Percentiles rank a stretch among this genome's conserved stretches.
Conservation (phyloP, 2,329 filamentous ascomycete species). For the Microsporum canis region DNA sequence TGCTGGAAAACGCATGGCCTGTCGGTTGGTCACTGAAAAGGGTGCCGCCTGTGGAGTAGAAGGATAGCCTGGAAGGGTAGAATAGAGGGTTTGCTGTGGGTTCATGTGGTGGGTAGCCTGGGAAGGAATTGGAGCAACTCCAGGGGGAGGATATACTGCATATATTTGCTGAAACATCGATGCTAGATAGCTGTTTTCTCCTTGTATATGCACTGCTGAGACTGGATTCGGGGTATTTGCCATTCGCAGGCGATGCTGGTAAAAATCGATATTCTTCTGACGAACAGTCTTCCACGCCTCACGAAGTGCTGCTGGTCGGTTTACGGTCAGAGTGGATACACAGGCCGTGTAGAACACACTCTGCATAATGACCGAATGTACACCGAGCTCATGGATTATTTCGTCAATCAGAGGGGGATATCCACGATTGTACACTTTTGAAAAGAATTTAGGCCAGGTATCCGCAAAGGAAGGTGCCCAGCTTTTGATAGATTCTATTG, state of each 20-base stretch:
- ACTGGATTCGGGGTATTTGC: background rate
- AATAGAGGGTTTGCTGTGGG: background rate
- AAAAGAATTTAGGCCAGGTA: conserved; percentile 31
- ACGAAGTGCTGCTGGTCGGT: conserved; percentile 4
- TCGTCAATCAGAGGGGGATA: conserved; percentile 50
- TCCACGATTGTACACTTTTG: conserved; percentile 23
- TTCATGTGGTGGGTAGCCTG: background rate
- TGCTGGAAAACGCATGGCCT: background rate
- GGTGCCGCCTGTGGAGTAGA: background rate
- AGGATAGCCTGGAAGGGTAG: background rate
- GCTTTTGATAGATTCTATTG: conserved; percentile 30
- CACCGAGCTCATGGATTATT: conserved; percentile 37
- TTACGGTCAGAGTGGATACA: conserved; percentile 21
- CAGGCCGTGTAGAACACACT: conserved; percentile 39
- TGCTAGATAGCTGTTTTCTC: background rate
- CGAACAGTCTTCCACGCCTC: background rate
- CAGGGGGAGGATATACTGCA: background rate
- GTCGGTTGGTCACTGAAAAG: background rate
- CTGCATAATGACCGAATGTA: conserved; percentile 44
- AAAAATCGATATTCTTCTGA: background rate
- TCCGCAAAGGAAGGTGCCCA: conserved; percentile 38
- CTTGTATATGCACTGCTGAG: background rate
- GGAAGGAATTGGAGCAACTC: background rate
- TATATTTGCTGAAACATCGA: background rate
- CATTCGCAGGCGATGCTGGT: background rate